phyloP scores from a whole-genome alignment of 805 yeast species.

The Candida vaughaniae region DNA sequence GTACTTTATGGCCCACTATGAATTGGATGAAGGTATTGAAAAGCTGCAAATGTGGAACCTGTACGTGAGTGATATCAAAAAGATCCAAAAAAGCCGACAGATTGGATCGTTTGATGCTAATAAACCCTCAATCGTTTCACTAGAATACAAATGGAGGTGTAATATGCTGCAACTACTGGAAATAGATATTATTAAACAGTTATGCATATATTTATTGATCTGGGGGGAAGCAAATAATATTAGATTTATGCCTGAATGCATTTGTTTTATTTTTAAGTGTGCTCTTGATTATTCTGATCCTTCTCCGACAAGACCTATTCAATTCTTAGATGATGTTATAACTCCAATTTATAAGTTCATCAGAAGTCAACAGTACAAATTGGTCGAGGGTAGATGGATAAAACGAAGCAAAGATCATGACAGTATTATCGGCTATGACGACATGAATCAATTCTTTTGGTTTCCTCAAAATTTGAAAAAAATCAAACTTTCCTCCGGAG shows the following conservation, averaged over 20 bases:
- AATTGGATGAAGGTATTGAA: slow-evolving; percentile 58
- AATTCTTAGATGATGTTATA: slow-evolving; percentile 39
- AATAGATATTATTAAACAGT: slow-evolving; percentile 60
- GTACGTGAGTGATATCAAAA: slow-evolving; percentile 14
- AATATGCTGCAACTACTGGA: slow-evolving; percentile 56
- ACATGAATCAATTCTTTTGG: slow-evolving; percentile 54
- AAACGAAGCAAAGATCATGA: slow-evolving; percentile 71
- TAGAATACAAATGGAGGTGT: slow-evolving; percentile 59
- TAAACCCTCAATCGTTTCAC: slow-evolving; percentile 12
- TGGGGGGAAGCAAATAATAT: slow-evolving; percentile 81
- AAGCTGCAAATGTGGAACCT: slow-evolving; percentile 18
- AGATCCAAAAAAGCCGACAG: slow-evolving; percentile 38
- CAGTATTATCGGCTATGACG: slow-evolving; percentile 58
- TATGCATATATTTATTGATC: slow-evolving; percentile 59
- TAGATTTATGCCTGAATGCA: slow-evolving; percentile 47
- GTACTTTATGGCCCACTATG: slow-evolving; percentile 86
- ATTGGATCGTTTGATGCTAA: slow-evolving; percentile 11
- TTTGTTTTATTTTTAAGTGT: slow-evolving; percentile 32
- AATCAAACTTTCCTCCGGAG: slow-evolving; percentile 33
- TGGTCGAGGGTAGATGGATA: slow-evolving; percentile 49
- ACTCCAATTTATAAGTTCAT: slow-evolving; percentile 57
- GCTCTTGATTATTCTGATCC: slow-evolving; percentile 22
- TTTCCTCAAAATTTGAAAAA: slow-evolving; percentile 33
- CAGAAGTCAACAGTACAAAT: slow-evolving; percentile 65
- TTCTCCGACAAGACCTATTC: slow-evolving; percentile 7